A percentile compares a stretch with the other conserved stretches of the same genome.
Evolutionary conservation across 352 stramenopile species (phyloP).

Genomic region (Phytopythium cucurbitacearum): DNA sequence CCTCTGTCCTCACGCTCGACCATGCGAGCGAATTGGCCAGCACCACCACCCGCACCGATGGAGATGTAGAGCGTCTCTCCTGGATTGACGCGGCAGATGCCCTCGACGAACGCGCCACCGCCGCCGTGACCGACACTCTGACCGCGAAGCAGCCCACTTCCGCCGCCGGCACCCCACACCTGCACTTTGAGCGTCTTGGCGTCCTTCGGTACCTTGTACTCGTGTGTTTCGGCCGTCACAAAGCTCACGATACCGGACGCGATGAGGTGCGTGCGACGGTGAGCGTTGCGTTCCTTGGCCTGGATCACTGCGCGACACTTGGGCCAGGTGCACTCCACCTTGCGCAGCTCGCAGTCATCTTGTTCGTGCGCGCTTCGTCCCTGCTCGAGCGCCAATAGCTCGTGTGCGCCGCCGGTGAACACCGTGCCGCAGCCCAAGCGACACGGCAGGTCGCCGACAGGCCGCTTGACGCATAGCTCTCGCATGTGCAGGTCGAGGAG

Average conservation of each 20-base stretch:
- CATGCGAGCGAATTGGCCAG: slow-evolving; percentile 42
- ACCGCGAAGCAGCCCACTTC: slow-evolving; percentile 49
- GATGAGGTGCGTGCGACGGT: slow-evolving; percentile 54
- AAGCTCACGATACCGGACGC: slow-evolving; percentile 59
- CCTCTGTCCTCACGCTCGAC: slow-evolving; percentile 19
- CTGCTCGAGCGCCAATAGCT: slow-evolving; percentile 64
- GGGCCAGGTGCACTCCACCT: slow-evolving; percentile 72
- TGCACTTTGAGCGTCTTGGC: slow-evolving; percentile 65
- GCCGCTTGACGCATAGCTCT: slow-evolving; percentile 52
- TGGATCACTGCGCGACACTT: slow-evolving; percentile 45
- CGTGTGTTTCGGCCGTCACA: slow-evolving; percentile 46
- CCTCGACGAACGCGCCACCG: slow-evolving; percentile 67
- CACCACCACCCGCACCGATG: slow-evolving; percentile 39
- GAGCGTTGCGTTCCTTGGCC: slow-evolving; percentile 56
- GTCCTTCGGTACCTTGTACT: slow-evolving; percentile 65
- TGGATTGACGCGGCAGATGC: slow-evolving; percentile 46
- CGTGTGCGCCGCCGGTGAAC: slow-evolving; percentile 24
- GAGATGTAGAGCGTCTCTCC: slow-evolving; percentile 70
- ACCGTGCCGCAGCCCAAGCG: slow-evolving; percentile 54
- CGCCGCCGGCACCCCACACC: slow-evolving; percentile 63
- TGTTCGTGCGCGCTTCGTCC: slow-evolving; percentile 61
- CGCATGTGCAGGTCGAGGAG: slow-evolving; percentile 45
- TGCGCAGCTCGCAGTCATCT: slow-evolving; percentile 58
- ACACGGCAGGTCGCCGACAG: slow-evolving; percentile 52
- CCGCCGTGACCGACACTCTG: slow-evolving; percentile 53